Percentiles rank a stretch among this genome's conserved stretches.
These are phyloP conservation scores for Hyaloscypha finlandica DNA, from an alignment of 495 filamentous ascomycete species.

Conservation along the genomic window DNA sequence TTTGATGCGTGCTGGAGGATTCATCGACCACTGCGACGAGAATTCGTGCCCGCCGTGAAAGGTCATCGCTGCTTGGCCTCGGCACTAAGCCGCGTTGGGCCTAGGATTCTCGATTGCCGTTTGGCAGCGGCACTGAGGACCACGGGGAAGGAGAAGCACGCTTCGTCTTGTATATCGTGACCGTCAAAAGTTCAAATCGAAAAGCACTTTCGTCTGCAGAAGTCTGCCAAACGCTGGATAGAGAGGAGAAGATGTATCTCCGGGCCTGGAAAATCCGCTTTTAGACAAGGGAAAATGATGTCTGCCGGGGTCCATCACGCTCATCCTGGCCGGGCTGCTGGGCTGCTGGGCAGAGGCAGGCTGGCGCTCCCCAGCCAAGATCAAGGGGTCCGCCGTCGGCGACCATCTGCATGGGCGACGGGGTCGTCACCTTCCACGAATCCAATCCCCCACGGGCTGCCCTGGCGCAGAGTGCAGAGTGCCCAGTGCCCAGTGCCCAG, in stretches of 20 bases:
- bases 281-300: background rate
- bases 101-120: background rate
- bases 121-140: too few species aligned
- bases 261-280: background rate
- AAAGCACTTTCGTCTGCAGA: background rate
- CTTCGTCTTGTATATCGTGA: background rate
- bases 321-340: too few species aligned
- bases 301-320: background rate
- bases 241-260: background rate
- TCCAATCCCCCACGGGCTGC: background rate
- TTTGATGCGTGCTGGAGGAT: slow-evolving; percentile 6
- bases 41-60: background rate
- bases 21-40: slow-evolving; percentile 15
- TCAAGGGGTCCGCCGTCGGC: background rate
- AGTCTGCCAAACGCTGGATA: background rate
- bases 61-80: background rate
- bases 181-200: background rate
- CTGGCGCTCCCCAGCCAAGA: too few species aligned
- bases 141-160: too few species aligned
- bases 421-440: background rate
- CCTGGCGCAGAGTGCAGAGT: background rate
- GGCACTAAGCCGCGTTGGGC: background rate
- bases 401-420: background rate
- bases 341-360: too few species aligned
- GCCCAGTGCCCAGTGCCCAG: too few species aligned